Evolutionary conservation across 805 yeast genomes (phyloP), one percentile per base, ranked within the genome.

Genomic region (Ascoidea asiatica): DNA sequence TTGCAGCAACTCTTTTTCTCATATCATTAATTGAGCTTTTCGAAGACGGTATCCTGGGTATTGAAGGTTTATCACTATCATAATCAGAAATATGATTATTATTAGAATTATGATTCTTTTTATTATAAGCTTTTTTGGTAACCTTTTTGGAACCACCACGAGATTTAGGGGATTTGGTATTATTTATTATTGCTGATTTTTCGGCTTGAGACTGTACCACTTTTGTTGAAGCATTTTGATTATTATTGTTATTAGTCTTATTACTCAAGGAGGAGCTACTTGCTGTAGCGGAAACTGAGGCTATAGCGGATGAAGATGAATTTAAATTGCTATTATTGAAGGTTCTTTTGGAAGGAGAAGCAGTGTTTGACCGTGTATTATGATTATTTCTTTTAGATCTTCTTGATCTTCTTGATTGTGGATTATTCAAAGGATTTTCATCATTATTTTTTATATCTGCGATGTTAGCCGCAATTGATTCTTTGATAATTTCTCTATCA

Each of bases 1-100:
- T 90, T 1, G 96, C 94, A 2, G 86, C 81, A 1, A 88, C 83
- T 47, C 98, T 72, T 55, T 86, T 78, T 46, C 88, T 74, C 85
- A 90, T 81, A 59, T 90, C 98, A 52, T 75, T 73, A 48, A 89
- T 61, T 3, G 88, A 74, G 3, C 84, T 75, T 44, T 86, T 73
- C 19, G 79, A 78, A 47, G 81, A 81, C 5, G 95, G 97, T 39
- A 78, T 66, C 45, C 95, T 74, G 13, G 97, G 96, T 52, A 77
- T 82, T 41, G 86, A 79, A 2, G 90, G 83, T 57, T 81, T 84
- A 49, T 72, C 77, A 38, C 77, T 71, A 33, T 73, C 72, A 35
- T 75, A 67, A 5, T 72, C 71, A 2, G 54, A 23, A 7, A 50
- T 51, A 11, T 11, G 15, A 13, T 39, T 39, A 19, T 19, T 19